These are phyloP conservation scores for Pythium biforme DNA, from an alignment of 352 stramenopile genomes.

Conservation along the genomic window DNA sequence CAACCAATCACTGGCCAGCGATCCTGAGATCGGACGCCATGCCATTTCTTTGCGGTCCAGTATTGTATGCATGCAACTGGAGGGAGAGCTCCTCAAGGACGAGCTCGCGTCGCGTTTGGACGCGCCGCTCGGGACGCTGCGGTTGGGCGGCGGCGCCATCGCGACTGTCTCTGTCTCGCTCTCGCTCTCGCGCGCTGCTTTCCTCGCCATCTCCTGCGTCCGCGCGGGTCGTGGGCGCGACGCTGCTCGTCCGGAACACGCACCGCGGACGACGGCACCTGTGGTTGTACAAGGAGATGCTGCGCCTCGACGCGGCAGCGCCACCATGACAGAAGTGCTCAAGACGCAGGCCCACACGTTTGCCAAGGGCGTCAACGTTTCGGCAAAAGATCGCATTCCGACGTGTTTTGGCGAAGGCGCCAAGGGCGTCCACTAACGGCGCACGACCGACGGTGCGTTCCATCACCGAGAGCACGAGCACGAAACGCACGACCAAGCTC, in stretches of 20 bases:
- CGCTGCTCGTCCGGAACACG: slow-evolving; percentile 46
- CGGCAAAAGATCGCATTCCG: slow-evolving; percentile 25
- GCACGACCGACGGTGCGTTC: slow-evolving; percentile 52
- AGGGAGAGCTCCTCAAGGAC: no score
- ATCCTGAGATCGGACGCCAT: no score
- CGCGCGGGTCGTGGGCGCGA: slow-evolving; percentile 46
- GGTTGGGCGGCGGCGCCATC: no score
- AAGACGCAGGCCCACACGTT: slow-evolving; percentile 67
- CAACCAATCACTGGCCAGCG: no score
- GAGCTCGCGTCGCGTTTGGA: no score
- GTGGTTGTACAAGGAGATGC: slow-evolving; percentile 47
- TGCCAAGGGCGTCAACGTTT: slow-evolving; percentile 49
- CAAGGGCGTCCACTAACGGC: slow-evolving; percentile 66
- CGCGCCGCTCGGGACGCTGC: no score
- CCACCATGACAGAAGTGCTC: slow-evolving; percentile 45
- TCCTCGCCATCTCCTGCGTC: slow-evolving; percentile 35
- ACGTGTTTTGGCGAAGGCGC: slow-evolving; percentile 63
- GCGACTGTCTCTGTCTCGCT: background rate
- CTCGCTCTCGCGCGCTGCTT: slow-evolving; percentile 21
- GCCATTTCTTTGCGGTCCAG: no score
- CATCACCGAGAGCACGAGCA: slow-evolving; percentile 1
- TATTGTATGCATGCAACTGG: no score
- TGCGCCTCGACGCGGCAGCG: slow-evolving; percentile 31
- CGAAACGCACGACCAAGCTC: background rate
- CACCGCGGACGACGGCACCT: slow-evolving; percentile 45